These are phyloP conservation scores for Polyporus arcularius DNA, from an alignment of 768 basidiomycete genomes.

Conservation along the genomic window DNA sequence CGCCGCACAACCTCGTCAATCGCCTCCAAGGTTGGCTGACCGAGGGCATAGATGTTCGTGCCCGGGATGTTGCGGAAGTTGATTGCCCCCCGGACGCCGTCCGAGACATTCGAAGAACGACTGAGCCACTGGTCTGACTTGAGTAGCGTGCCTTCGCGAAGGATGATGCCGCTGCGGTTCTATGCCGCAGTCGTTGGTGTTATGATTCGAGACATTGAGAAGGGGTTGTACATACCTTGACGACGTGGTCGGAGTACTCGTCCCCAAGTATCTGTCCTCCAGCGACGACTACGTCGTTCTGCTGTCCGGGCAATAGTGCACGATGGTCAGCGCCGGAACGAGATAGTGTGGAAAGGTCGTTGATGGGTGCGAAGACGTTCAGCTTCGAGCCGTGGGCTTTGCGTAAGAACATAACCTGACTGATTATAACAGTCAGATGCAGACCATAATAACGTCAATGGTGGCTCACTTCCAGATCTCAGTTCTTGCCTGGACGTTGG, in stretches of 20 bases:
- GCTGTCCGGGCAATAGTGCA: constrained; percentile 63
- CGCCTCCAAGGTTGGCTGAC: constrained; percentile 89
- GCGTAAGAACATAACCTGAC: constrained; percentile 85
- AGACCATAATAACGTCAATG: not conserved
- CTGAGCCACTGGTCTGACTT: constrained; percentile 93
- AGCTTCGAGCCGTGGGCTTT: constrained; percentile 79
- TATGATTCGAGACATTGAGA: not conserved
- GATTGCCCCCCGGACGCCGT: constrained; percentile 86
- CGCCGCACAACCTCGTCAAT: constrained; percentile 75
- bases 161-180: constrained; percentile 92
- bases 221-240: constrained; percentile 58
- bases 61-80: constrained; percentile 87
- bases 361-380: constrained; percentile 89
- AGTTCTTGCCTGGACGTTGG: constrained; percentile 55
- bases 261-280: constrained; percentile 91
- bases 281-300: constrained; percentile 70
- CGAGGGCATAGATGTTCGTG: constrained; percentile 86
- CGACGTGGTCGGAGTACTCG: constrained; percentile 93
- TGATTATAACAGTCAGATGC: constrained; percentile 27
- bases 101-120: constrained; percentile 64
- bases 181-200: constrained; percentile 28
- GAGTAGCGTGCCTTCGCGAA: constrained; percentile 84
- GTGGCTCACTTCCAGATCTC: constrained; percentile 88
- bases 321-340: constrained; percentile 61
- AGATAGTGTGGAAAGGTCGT: constrained; percentile 83